These are phyloP conservation scores for Pleurotus eryngii DNA, from an alignment of 768 basidiomycete species.

Conservation along the genomic window DNA sequence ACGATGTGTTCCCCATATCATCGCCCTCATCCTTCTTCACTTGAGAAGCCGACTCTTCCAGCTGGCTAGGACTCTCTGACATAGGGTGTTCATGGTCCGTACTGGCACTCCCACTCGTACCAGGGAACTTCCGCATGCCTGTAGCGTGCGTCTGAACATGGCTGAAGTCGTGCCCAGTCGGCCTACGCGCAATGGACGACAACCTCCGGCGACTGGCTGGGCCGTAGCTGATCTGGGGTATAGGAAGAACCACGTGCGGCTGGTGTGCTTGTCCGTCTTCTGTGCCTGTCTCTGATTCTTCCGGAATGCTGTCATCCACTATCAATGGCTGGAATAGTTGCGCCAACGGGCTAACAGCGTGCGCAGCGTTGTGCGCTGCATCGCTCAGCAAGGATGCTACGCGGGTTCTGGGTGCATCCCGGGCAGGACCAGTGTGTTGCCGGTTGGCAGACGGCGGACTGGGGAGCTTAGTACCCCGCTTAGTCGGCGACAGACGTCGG, in stretches of 20 bases:
- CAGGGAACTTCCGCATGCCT: conserved; percentile 22
- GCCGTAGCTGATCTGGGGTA: conserved; percentile 38
- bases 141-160: conserved; percentile 12
- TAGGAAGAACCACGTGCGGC: neutral
- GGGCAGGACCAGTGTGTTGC: conserved; percentile 10
- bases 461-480: neutral
- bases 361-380: conserved; percentile 33
- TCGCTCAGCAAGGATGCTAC: conserved; percentile 42
- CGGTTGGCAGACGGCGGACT: neutral
- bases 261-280: neutral
- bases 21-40: conserved; percentile 18
- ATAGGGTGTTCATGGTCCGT: conserved; percentile 10
- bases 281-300: conserved; percentile 20
- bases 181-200: conserved; percentile 24
- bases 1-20: conserved; percentile 3
- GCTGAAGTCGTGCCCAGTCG: conserved; percentile 7
- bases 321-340: conserved; percentile 70
- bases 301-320: conserved; percentile 44
- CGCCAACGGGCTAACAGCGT: conserved; percentile 61
- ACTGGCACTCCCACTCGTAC: conserved; percentile 11
- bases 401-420: conserved; percentile 31
- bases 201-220: conserved; percentile 40
- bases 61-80: conserved; percentile 10
- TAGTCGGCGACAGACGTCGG: conserved; percentile 27
- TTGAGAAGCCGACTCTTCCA: conserved; percentile 18